Evolutionary conservation across 139 green algal genomes (phyloP), one percentile per base, ranked within the genome.

Genomic region (Tetratostichococcus sp.): DNA sequence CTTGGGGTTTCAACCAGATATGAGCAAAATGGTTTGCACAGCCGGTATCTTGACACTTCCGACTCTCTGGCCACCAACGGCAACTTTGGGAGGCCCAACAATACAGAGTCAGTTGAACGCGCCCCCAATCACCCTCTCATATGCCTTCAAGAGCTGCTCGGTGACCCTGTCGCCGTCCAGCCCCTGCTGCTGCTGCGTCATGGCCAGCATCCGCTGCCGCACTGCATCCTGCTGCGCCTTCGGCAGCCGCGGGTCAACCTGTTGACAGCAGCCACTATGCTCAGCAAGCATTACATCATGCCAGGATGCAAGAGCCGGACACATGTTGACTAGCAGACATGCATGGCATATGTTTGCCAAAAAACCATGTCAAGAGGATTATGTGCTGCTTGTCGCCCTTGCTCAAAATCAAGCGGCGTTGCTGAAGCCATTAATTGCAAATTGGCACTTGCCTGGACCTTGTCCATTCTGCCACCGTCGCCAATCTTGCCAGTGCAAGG

Each of bases 401-500:
- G n/a, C n/a, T n/a, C n/a, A n/a, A n/a, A n/a, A n/a, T n/a, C n/a
- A n/a, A n/a, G n/a, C n/a, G n/a, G n/a, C n/a, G n/a, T n/a, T n/a
- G n/a, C n/a, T n/a, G n/a, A n/a, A n/a, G 39, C 8, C 39, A 6
- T 11, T 11, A 11, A 11, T 11, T 50, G 39, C 39, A 11, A 50
- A 50, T 21, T 50, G 43, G 21, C 16, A 30, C 75, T 62, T 43
- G 80, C 80, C 77, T 77, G 62, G 4, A 70, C 77, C 43, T 83
- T 88, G 22, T 34, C 62, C 0, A 73, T 2, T 14, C 67, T 70
- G 6, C 30, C 66, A 32, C 82, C 84, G 57, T 89, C 85, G 4
- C 85, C 85, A 26, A 88, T 75, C 74, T 89, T 89, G 35, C 76
- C 82, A 21, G 85, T 80, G 35, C 68, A 77, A 1, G 65, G 67